Conservation (phyloP, 164 flowering plant species). For the Saururus chinensis region DNA sequence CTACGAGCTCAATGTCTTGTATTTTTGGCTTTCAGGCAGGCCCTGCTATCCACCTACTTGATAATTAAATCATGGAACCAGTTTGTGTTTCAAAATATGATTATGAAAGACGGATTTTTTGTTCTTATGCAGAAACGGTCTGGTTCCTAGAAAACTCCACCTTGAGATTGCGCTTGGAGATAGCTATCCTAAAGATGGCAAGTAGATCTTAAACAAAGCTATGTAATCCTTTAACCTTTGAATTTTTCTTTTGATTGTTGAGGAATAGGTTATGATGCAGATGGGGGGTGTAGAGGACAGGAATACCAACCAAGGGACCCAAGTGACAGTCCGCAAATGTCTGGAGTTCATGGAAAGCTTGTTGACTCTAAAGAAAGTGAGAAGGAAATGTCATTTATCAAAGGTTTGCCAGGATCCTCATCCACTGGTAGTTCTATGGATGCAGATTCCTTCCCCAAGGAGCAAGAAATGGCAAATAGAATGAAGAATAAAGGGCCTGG, state of each 20-base stretch:
- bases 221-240: background rate
- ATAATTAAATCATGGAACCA: background rate
- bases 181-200: slow-evolving; percentile 63
- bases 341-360: slow-evolving; percentile 25
- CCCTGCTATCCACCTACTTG: background rate
- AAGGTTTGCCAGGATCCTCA: slow-evolving; percentile 24
- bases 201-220: background rate
- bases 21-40: slow-evolving; percentile 83
- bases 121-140: slow-evolving; percentile 49
- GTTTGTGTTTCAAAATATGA: too few relatives aligned
- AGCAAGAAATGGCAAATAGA: slow-evolving; percentile 21
- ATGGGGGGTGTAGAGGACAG: slow-evolving; percentile 40
- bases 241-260: too few relatives aligned
- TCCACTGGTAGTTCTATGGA: slow-evolving; percentile 36
- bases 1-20: slow-evolving; percentile 99
- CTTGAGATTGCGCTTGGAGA: slow-evolving; percentile 92
- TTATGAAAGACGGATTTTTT: background rate
- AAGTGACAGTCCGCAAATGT: slow-evolving; percentile 21
- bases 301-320: slow-evolving; percentile 34
- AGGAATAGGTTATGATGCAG: slow-evolving; percentile 12
- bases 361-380: slow-evolving; percentile 31
- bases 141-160: slow-evolving; percentile 81
- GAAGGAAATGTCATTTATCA: slow-evolving; percentile 6
- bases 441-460: slow-evolving; percentile 27
- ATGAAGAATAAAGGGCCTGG: slow-evolving; percentile 22